A percentile compares a stretch with the other conserved stretches of the same genome.
Evolutionary conservation across 495 filamentous ascomycete genomes (phyloP).

Genomic region (Penicillium robsamsonii): DNA sequence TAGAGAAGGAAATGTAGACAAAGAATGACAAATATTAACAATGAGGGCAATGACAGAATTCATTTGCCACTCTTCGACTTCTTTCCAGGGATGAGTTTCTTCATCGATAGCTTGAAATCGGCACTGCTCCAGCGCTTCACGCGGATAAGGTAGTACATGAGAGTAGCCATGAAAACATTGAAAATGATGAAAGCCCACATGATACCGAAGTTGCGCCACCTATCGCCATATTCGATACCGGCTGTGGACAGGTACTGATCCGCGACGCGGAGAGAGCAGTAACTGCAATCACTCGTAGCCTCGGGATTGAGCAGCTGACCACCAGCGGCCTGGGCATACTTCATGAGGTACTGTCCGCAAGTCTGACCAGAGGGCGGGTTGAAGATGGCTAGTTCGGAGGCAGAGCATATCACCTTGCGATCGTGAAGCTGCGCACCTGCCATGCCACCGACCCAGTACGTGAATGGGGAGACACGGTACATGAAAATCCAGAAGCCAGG

Average conservation of each 20-base stretch:
- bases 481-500: conserved; percentile 61
- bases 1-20: conserved; percentile 7
- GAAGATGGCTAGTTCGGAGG: conserved; percentile 54
- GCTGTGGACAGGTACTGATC: conserved; percentile 39
- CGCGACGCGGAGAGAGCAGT: conserved; percentile 40
- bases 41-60: not conserved
- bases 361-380: conserved; percentile 45
- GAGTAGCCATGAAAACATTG: conserved; percentile 44
- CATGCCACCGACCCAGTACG: conserved; percentile 58
- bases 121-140: conserved; percentile 36
- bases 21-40: not conserved
- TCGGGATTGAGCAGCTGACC: conserved; percentile 38
- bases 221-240: conserved; percentile 35
- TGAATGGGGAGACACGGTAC: conserved; percentile 51
- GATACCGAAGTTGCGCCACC: conserved; percentile 49
- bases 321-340: conserved; percentile 25
- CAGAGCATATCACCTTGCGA: conserved; percentile 52
- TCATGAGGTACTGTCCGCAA: conserved; percentile 49
- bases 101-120: conserved; percentile 22
- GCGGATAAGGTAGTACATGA: conserved; percentile 50
- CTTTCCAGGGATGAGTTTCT: conserved; percentile 14
- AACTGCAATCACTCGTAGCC: conserved; percentile 37
- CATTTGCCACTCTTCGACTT: conserved; percentile 14
- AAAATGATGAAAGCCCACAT: conserved; percentile 52
- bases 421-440: conserved; percentile 54